These are phyloP conservation scores for Fusarium pseudograminearum DNA, from an alignment of 2,329 filamentous ascomycete genomes.

Conservation along the genomic window DNA sequence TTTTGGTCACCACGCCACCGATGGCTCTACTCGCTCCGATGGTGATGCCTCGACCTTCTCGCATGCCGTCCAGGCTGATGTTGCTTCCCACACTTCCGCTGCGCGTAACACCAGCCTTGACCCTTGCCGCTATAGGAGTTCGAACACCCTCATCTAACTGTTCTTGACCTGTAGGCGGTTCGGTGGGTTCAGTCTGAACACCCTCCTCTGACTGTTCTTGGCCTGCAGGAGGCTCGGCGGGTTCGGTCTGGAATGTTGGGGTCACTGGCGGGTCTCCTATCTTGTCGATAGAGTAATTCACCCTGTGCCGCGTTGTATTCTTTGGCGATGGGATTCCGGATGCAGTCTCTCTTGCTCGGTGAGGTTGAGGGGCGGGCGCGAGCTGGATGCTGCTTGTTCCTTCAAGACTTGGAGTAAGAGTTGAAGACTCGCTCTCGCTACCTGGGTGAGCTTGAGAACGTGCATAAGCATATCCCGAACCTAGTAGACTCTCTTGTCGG, in stretches of 20 bases:
- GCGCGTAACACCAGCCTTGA: slow-evolving; percentile 33
- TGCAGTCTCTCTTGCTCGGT: slow-evolving; percentile 48
- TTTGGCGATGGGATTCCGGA: slow-evolving; percentile 35
- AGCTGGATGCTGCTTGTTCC: slow-evolving; percentile 19
- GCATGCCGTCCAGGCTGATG: slow-evolving; percentile 57
- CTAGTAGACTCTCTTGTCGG: slow-evolving; percentile 63
- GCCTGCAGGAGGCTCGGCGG: not conserved
- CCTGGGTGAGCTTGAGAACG: slow-evolving; percentile 45
- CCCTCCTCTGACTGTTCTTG: not conserved
- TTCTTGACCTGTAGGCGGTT: slow-evolving; percentile 16
- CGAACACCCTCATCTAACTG: slow-evolving; percentile 36
- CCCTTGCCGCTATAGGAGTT: slow-evolving; percentile 33
- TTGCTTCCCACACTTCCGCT: slow-evolving; percentile 51
- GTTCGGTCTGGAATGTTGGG: slow-evolving; percentile 19
- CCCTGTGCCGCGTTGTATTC: slow-evolving; percentile 31
- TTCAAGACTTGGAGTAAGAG: slow-evolving; percentile 45
- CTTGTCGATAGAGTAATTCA: slow-evolving; percentile 30
- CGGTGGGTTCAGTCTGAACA: not conserved
- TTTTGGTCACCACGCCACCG: slow-evolving; percentile 52
- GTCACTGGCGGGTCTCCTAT: slow-evolving; percentile 33
- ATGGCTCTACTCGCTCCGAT: slow-evolving; percentile 55
- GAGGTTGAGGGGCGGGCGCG: slow-evolving; percentile 38
- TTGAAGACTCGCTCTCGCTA: slow-evolving; percentile 55
- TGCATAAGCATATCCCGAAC: slow-evolving; percentile 49
- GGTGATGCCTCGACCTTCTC: slow-evolving; percentile 56